Evolutionary conservation across 1,284 basidiomycete genomes (phyloP).

Genomic region (Stygiomarasmius scandens): DNA sequence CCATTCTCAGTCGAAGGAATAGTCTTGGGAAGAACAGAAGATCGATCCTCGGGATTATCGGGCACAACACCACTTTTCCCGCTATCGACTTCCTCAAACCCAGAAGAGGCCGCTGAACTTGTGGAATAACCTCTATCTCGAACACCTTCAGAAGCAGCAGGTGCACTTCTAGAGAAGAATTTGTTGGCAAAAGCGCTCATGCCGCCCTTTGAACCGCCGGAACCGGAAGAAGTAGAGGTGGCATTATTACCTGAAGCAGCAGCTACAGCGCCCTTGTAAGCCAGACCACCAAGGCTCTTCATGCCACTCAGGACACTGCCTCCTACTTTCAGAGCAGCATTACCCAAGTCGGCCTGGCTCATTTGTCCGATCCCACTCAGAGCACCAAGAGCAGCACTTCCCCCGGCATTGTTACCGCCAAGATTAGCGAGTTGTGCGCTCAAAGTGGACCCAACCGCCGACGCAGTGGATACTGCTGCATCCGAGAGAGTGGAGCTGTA

Average conservation of each 20-base stretch:
- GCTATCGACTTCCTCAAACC: conserved; percentile 11
- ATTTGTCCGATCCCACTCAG: conserved; percentile 14
- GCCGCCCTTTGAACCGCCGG: conserved; percentile 19
- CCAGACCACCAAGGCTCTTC: conserved; percentile 65
- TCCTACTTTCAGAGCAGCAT: conserved; percentile 59
- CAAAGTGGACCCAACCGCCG: conserved; percentile 23
- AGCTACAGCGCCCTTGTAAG: conserved; percentile 51
- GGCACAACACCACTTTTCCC: conserved; percentile 8
- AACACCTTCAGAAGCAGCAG: conserved; percentile 39
- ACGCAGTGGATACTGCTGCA: conserved; percentile 22
- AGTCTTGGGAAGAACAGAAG: conserved; percentile 25
- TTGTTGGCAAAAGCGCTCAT: conserved; percentile 26
- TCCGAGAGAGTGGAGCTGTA: conserved; percentile 24
- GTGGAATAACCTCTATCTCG: conserved; percentile 6
- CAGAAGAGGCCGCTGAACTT: conserved; percentile 7
- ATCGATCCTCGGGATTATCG: neutral
- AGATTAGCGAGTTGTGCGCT: conserved; percentile 15
- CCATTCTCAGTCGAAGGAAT: conserved; percentile 31
- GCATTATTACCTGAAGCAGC: conserved; percentile 5
- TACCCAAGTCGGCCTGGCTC: conserved; percentile 52
- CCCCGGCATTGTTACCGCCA: conserved; percentile 18
- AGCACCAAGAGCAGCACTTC: conserved; percentile 12
- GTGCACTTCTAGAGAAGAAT: conserved; percentile 69
- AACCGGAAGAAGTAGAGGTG: conserved; percentile 25
- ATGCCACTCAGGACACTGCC: conserved; percentile 65